Conservation (phyloP, 208 protist species). For the Leishmania mexicana region DNA sequence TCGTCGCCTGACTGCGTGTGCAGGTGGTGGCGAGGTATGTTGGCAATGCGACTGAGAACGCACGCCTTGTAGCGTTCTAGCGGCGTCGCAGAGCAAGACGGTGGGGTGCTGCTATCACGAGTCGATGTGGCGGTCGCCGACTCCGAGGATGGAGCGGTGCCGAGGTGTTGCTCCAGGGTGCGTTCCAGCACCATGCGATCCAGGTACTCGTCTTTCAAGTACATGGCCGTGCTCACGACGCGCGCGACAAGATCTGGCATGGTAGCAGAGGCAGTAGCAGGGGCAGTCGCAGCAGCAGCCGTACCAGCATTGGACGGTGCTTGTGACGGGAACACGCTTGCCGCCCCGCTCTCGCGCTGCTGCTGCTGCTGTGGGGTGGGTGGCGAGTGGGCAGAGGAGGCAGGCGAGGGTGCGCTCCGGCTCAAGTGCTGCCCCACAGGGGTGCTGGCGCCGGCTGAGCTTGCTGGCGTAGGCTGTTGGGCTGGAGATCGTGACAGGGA, state of each 20-base stretch:
- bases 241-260: conserved; percentile 73
- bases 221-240: conserved; percentile 60
- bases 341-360: not conserved
- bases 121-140: not conserved
- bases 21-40: conserved; percentile 39
- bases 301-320: not conserved
- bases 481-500: conserved; percentile 1
- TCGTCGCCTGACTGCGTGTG: conserved; percentile 69
- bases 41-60: conserved; percentile 31
- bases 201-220: conserved; percentile 89
- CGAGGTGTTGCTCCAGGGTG: conserved; percentile 26
- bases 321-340: not conserved
- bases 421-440: not conserved
- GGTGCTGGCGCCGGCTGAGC: not conserved
- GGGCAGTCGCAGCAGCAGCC: not conserved
- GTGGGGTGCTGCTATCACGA: not conserved
- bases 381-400: not conserved
- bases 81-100: not conserved
- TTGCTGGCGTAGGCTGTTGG: not conserved
- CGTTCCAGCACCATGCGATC: conserved; percentile 82
- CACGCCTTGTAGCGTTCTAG: conserved; percentile 29
- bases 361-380: not conserved
- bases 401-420: conserved; percentile 1
- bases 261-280: not conserved
- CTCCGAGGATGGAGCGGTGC: conserved; percentile 8